phyloP scores from a whole-genome alignment of 78 protist genomes.

The Anaeramoeba ignava region DNA sequence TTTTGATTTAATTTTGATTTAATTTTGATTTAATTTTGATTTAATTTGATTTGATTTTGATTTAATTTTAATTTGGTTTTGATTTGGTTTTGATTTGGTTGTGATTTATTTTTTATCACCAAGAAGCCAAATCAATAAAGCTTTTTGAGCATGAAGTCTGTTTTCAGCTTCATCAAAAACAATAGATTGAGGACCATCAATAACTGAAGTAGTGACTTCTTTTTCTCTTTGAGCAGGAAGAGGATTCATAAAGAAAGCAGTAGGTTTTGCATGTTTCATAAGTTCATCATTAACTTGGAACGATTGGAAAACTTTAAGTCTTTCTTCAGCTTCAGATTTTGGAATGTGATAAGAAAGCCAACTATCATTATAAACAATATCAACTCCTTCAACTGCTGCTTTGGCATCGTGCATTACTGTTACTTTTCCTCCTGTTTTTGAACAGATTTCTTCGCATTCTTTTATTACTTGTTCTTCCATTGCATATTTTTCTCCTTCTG shows the following conservation, averaged over 20 bases:
- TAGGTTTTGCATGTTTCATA: conserved; percentile 30
- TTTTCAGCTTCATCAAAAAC: conserved; percentile 63
- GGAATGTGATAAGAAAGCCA: conserved; percentile 60
- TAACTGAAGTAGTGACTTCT: conserved; percentile 50
- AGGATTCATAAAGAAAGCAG: conserved; percentile 58
- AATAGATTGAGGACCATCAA: conserved; percentile 15
- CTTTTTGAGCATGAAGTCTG: conserved; percentile 53
- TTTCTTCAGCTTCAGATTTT: conserved; percentile 9
- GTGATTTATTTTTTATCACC: too few species aligned
- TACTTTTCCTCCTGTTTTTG: conserved; percentile 19
- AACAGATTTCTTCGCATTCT: conserved; percentile 19
- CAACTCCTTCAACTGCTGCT: conserved; percentile 39
- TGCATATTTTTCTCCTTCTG: conserved; percentile 6
- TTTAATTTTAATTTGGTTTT: too few species aligned
- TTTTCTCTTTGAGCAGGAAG: conserved; percentile 52
- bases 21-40: too few species aligned
- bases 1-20: too few species aligned
- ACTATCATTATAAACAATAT: conserved; percentile 46
- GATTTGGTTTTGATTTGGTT: too few species aligned
- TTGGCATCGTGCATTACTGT: neutral
- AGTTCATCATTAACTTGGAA: conserved; percentile 40
- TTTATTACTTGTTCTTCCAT: conserved; percentile 28
- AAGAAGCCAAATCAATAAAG: conserved; percentile 28
- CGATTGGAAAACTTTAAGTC: conserved; percentile 22
- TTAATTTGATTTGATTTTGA: too few species aligned